phyloP scores from a whole-genome alignment of 352 stramenopile genomes.

The Phytophthora palmivora region DNA sequence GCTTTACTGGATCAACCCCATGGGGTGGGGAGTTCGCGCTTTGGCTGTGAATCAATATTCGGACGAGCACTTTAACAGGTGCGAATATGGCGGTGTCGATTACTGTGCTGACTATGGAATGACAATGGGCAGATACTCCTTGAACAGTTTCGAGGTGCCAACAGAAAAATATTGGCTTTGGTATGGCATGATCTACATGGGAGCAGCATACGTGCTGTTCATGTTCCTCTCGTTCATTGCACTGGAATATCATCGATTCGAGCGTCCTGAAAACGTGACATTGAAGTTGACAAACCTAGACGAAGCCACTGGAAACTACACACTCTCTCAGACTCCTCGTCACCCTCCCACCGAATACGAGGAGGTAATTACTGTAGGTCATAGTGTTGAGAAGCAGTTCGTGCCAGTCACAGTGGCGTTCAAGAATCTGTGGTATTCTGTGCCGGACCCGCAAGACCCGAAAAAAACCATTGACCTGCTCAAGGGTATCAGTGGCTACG shows the following conservation, averaged over 20 bases:
- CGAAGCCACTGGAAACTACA: no score
- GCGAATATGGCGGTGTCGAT: slow-evolving; percentile 31
- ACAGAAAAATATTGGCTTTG: slow-evolving; percentile 25
- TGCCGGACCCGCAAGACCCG: slow-evolving; percentile 5
- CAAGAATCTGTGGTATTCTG: no score
- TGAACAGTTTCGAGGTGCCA: slow-evolving; percentile 24
- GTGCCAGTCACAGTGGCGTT: slow-evolving; percentile 14
- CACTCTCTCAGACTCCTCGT: slow-evolving; percentile 6
- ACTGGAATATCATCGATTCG: no score
- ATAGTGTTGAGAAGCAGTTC: background rate
- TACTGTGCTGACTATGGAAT: slow-evolving; percentile 32
- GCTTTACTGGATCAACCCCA: slow-evolving; percentile 30
- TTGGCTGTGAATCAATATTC: slow-evolving; percentile 37
- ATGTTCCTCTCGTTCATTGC: slow-evolving; percentile 15
- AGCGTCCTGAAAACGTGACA: slow-evolving; percentile 13
- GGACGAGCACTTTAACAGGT: slow-evolving; percentile 26
- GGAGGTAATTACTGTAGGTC: background rate
- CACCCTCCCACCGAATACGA: background rate
- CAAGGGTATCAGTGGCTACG: no score
- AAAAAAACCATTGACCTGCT: slow-evolving; percentile 16
- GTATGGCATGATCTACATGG: slow-evolving; percentile 20
- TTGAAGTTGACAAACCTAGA: background rate
- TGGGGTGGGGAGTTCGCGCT: slow-evolving; percentile 20
- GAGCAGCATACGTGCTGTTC: slow-evolving; percentile 14
- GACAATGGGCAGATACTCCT: slow-evolving; percentile 24